phyloP scores from a whole-genome alignment of 345 rosid species.

The Populus pruinosa region DNA sequence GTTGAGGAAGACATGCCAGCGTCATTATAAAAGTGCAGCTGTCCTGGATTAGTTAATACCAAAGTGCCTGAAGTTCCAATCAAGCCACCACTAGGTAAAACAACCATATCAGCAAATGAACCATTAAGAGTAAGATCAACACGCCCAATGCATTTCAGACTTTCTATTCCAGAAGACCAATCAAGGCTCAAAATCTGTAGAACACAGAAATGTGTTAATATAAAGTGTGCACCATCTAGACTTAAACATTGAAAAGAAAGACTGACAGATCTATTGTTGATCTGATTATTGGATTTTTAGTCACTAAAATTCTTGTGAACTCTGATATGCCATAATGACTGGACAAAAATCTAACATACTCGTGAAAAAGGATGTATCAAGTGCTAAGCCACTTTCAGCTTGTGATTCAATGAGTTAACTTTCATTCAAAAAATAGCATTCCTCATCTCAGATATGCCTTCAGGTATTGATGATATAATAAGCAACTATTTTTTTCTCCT shows the following conservation, averaged over 20 bases:
- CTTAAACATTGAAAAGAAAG: neutral
- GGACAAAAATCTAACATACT: neutral
- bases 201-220: neutral
- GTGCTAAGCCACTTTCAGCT: neutral
- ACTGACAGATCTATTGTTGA: neutral
- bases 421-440: neutral
- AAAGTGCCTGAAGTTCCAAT: constrained; percentile 13
- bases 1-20: constrained; percentile 16
- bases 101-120: constrained; percentile 31
- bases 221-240: neutral
- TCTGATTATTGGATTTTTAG: neutral
- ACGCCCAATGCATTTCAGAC: constrained; percentile 24
- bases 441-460: neutral
- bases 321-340: neutral
- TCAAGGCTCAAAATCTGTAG: constrained; percentile 27
- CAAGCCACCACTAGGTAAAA: constrained; percentile 8
- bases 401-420: neutral
- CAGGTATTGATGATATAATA: neutral
- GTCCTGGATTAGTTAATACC: constrained; percentile 33
- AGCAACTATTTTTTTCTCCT: neutral
- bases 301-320: neutral
- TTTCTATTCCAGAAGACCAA: constrained; percentile 26
- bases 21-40: constrained; percentile 25
- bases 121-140: constrained; percentile 30
- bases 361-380: neutral